Evolutionary conservation across 176 grass and related monocot genomes (phyloP).

Genomic region (Tillandsia leiboldiana): DNA sequence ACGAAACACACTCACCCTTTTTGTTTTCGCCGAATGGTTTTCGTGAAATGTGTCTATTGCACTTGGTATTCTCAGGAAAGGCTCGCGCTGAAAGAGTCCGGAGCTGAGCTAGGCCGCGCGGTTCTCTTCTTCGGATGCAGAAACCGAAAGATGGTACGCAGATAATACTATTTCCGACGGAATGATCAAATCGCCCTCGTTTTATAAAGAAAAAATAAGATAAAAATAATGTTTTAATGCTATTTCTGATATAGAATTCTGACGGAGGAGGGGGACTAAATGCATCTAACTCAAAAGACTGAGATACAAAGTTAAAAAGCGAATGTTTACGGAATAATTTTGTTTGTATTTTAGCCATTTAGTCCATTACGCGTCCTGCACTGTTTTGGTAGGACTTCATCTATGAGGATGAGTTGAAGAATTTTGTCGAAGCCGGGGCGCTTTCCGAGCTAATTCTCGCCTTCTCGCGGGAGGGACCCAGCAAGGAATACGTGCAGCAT

Average conservation of each 20-base stretch:
- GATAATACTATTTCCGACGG: not conserved
- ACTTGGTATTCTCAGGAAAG: conserved; percentile 55
- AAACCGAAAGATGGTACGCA: conserved; percentile 64
- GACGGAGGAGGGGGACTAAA: too few species aligned
- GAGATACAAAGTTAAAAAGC: too few species aligned
- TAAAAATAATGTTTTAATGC: not conserved
- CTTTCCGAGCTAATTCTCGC: conserved; percentile 74
- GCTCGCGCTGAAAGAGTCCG: conserved; percentile 61
- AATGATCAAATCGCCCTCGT: too few species aligned
- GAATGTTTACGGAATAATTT: too few species aligned
- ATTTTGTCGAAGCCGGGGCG: conserved; percentile 59
- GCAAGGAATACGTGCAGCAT: conserved; percentile 93
- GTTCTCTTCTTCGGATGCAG: conserved; percentile 93
- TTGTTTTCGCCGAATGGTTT: conserved; percentile 3
- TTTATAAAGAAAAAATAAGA: too few species aligned
- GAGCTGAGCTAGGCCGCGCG: conserved; percentile 53
- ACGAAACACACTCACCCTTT: not conserved
- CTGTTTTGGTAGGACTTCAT: conserved; percentile 66
- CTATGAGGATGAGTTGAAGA: conserved; percentile 77
- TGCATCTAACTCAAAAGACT: too few species aligned
- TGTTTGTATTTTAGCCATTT: not conserved
- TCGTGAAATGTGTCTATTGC: not conserved
- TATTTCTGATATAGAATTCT: not conserved
- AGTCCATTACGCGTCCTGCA: not conserved
- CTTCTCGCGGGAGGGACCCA: conserved; percentile 72